Evolutionary conservation across 2,329 filamentous ascomycete species (phyloP), one percentile per base, ranked within the genome.

Genomic region (Fonsecaea pedrosoi): DNA sequence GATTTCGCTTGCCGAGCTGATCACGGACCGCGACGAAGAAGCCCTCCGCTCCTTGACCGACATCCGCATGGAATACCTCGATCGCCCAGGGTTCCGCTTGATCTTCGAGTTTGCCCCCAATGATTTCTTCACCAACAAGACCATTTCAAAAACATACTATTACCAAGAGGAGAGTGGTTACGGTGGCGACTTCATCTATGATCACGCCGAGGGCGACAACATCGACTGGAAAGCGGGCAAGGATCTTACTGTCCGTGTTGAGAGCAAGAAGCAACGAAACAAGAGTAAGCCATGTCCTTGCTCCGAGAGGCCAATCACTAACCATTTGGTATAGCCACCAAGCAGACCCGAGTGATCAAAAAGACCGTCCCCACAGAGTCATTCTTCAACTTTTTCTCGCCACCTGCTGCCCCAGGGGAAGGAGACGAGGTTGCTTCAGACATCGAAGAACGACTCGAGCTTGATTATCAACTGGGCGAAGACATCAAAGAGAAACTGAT

Each of bases 401-500:
- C 95, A 32, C 96, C 95, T 55, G 92, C 92, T 82, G 90, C 92
- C 68, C 95, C 92, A 34, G 85, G 84, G 58, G 91, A 90, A 38
- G 89, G 92, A 58, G 82, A 83, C 45, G 85, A 94, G 72, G 89
- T 91, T 68, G 89, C 90, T 63, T 91, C 90, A 60, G 95, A 99
- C 78, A 96, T 99, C 60, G 95, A 99, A 84, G 94, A 97, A 82
- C 94, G 95, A 71, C 88, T 99, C 64, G 95, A 99, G 84, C 89
- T 99, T 60, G 95, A 99, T 82, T 99, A 98, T 81, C 94, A 98
- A 83, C 89, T 99, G 54, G 95, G 95, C 73, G 95, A 99, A 84
- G 95, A 99, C 78, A 97, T 99, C 83, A 99, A 99, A 85, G 95
- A 99, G 87, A 99, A 99, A 85, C 87, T 99, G 72, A 99, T 99